A percentile compares a stretch with the other conserved stretches of the same genome.
These are phyloP conservation scores for Solanum aculeatissimum DNA, from an alignment of 305 asterid genomes.

Conservation along the genomic window DNA sequence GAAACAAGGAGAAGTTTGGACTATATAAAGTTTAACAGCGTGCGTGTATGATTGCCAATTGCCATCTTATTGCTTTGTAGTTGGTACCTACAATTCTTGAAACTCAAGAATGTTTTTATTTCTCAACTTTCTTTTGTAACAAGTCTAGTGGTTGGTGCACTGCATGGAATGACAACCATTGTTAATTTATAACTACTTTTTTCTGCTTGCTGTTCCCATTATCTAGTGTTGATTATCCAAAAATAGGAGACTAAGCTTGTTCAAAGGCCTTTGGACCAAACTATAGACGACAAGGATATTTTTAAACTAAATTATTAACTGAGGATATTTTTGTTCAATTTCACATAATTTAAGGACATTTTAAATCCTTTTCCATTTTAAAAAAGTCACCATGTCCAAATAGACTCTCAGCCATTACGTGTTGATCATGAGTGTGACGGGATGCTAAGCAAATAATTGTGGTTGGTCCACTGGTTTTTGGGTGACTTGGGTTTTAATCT, in stretches of 20 bases:
- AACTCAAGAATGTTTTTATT: neutral
- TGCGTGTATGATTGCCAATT: neutral
- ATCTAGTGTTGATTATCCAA: neutral
- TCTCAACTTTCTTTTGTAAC: neutral
- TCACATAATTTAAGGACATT: too few species aligned
- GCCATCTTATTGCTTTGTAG: neutral
- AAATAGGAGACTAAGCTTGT: neutral
- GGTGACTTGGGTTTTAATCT: slow-evolving; percentile 3
- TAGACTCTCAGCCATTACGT: neutral
- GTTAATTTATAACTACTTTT: neutral
- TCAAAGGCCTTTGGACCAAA: neutral
- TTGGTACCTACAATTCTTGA: neutral
- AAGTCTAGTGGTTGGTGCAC: neutral
- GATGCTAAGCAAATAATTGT: slow-evolving; percentile 21
- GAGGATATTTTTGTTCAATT: too few species aligned
- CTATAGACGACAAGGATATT: too few species aligned
- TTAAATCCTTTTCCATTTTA: too few species aligned
- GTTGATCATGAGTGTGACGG: neutral
- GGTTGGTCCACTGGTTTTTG: slow-evolving; percentile 6
- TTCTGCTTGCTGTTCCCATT: neutral
- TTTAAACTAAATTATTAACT: too few species aligned
- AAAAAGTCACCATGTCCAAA: neutral
- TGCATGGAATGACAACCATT: neutral
- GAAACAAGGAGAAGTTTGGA: neutral
- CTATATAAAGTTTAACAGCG: neutral